These are phyloP conservation scores for Trichoderma atrobrunneum DNA, from an alignment of 2,329 filamentous ascomycete genomes.

Conservation along the genomic window DNA sequence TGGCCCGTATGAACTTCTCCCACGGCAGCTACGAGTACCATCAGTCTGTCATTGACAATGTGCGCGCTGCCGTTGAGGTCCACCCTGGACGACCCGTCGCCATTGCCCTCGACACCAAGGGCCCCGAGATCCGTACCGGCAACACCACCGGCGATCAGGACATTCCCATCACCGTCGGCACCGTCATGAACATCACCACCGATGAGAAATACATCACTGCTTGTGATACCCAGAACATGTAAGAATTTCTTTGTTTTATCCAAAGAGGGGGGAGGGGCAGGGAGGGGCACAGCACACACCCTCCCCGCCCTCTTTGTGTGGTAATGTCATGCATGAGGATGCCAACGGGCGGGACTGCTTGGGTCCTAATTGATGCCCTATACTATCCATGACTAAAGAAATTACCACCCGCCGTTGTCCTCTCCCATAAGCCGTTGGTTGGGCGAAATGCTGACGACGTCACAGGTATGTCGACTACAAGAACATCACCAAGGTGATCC, in stretches of 20 bases:
- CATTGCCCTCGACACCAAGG: conserved; percentile 82
- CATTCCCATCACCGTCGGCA: conserved; percentile 78
- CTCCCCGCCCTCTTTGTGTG: background rate
- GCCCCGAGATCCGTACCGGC: conserved; percentile 60
- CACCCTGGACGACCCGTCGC: conserved; percentile 83
- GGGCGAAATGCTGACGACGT: background rate
- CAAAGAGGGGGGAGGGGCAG: background rate
- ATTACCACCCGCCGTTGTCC: background rate
- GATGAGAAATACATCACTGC: conserved; percentile 85
- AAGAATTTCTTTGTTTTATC: conserved; percentile 36
- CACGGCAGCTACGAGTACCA: conserved; percentile 82
- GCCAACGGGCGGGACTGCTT: background rate
- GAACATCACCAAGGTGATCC: conserved; percentile 99
- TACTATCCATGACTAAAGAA: background rate
- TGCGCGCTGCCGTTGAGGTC: conserved; percentile 76
- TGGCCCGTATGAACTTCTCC: conserved; percentile 99
- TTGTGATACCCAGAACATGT: conserved; percentile 93
- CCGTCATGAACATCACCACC: conserved; percentile 92
- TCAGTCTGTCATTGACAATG: conserved; percentile 96
- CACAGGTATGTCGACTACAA: conserved; percentile 94
- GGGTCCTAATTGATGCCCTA: conserved; percentile 5
- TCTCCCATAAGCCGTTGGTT: background rate
- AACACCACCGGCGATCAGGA: conserved; percentile 82
- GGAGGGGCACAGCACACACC: background rate
- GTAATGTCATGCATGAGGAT: background rate